Percentiles rank a stretch among this genome's conserved stretches.
These are phyloP conservation scores for Hymenoscyphus linearis DNA, from an alignment of 2,329 filamentous ascomycete genomes.

Conservation along the genomic window DNA sequence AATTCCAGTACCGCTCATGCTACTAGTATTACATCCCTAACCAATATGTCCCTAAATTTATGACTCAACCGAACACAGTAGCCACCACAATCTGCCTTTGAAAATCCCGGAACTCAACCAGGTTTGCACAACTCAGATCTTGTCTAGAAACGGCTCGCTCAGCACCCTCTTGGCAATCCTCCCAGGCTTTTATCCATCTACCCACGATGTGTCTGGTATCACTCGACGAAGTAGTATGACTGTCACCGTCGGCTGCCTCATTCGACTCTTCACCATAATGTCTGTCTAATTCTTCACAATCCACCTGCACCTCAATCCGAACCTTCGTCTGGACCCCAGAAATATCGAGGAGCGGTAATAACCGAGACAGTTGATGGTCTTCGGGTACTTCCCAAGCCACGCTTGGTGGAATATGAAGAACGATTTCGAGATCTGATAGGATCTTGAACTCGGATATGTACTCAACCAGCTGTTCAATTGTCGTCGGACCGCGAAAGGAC, in stretches of 20 bases:
- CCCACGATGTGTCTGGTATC: background rate
- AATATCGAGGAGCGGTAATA: constrained; percentile 3
- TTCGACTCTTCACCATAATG: background rate
- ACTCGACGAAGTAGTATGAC: background rate
- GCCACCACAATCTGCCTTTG: background rate
- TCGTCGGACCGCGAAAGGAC: background rate
- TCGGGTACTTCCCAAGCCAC: background rate
- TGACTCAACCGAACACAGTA: background rate
- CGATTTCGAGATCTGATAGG: background rate
- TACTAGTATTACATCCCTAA: too few relatives aligned
- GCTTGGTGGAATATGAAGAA: background rate
- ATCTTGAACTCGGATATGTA: background rate
- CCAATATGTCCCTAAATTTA: too few relatives aligned
- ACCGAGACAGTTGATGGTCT: background rate
- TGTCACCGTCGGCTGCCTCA: background rate
- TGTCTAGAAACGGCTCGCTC: background rate
- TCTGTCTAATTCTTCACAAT: background rate
- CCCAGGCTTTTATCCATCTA: background rate
- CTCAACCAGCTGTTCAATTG: background rate
- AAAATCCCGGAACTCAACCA: background rate
- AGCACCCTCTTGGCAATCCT: background rate
- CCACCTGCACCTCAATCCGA: background rate
- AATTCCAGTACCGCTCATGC: too few relatives aligned
- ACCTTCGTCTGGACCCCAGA: background rate
- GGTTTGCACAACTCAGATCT: background rate